A percentile compares a stretch with the other conserved stretches of the same genome.
Conservation (phyloP, 2,329 filamentous ascomycete species). For the Xylaria sp. region DNA sequence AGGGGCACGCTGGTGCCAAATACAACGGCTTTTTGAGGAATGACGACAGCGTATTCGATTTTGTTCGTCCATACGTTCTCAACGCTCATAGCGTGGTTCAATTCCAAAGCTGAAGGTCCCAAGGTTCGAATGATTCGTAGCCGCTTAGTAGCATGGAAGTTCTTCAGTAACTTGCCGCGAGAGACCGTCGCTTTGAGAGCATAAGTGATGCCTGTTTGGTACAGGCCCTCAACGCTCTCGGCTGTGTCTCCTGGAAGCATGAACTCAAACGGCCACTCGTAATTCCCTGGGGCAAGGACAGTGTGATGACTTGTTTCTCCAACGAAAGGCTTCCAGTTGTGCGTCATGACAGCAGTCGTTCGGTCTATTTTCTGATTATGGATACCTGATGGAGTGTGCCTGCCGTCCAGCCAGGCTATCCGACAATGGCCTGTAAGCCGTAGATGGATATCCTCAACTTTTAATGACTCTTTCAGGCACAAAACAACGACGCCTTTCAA, state of each 20-base stretch:
- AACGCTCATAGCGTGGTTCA: constrained; percentile 90
- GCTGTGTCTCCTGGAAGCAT: constrained; percentile 76
- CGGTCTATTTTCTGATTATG: constrained; percentile 69
- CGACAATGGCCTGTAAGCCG: constrained; percentile 76
- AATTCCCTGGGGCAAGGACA: constrained; percentile 76
- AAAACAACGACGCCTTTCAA: constrained; percentile 79
- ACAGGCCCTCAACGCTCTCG: constrained; percentile 91
- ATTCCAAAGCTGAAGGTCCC: constrained; percentile 78
- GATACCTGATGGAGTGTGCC: constrained; percentile 64
- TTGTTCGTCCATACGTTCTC: constrained; percentile 99
- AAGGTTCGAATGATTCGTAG: constrained; percentile 81
- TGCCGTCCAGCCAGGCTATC: constrained; percentile 66
- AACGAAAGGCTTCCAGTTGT: constrained; percentile 75
- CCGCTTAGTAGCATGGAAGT: constrained; percentile 82
- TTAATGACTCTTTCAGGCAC: constrained; percentile 74
- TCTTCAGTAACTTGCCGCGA: constrained; percentile 87
- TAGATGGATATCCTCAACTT: constrained; percentile 77
- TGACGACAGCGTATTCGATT: constrained; percentile 92
- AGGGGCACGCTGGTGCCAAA: constrained; percentile 88
- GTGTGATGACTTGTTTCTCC: constrained; percentile 65
- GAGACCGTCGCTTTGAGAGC: constrained; percentile 90
- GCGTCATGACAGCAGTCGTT: constrained; percentile 69
- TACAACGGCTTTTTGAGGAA: constrained; percentile 92
- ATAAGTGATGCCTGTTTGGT: constrained; percentile 88
- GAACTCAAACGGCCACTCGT: constrained; percentile 84